Percentiles rank a stretch among this genome's conserved stretches.
These are phyloP conservation scores for Syzygium syzygioides DNA, from an alignment of 441 rosid species.

Conservation along the genomic window DNA sequence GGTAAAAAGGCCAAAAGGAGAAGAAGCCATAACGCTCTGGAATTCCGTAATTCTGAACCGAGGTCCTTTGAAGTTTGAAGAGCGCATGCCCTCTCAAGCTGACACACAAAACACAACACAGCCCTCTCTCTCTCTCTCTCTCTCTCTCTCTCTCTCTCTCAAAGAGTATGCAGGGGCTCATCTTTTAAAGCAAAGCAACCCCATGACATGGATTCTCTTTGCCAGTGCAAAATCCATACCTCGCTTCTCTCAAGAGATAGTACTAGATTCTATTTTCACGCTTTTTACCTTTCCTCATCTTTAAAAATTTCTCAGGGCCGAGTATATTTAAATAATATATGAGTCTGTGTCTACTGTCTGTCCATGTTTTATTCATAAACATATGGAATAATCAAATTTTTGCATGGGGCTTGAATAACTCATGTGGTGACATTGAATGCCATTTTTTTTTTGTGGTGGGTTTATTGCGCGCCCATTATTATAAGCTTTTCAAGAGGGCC, in stretches of 20 bases:
- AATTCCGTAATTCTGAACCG: slow-evolving; percentile 16
- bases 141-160: neutral
- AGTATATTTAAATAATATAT: neutral
- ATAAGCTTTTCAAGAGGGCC: slow-evolving; percentile 9
- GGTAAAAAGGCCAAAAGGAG: slow-evolving; percentile 23
- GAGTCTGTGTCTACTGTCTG: neutral
- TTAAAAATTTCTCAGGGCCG: neutral
- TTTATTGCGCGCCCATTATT: neutral
- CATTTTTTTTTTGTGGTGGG: neutral
- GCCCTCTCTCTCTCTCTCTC: neutral
- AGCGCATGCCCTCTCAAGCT: slow-evolving; percentile 29
- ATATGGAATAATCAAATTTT: neutral
- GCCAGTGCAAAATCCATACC: slow-evolving; percentile 29
- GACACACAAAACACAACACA: slow-evolving; percentile 17
- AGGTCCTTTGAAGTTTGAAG: slow-evolving; percentile 22
- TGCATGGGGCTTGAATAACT: slow-evolving; percentile 32
- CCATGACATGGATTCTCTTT: slow-evolving; percentile 41
- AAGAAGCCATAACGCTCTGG: slow-evolving; percentile 3
- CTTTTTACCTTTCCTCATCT: neutral
- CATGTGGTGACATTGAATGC: neutral
- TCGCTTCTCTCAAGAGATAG: slow-evolving; percentile 43
- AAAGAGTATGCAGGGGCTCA: slow-evolving; percentile 19
- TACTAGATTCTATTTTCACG: slow-evolving; percentile 32
- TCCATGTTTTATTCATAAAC: neutral
- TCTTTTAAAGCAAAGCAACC: slow-evolving; percentile 27